Evolutionary conservation across 805 yeast genomes (phyloP), one percentile per base, ranked within the genome.

Genomic region (Starmerella khaoyaiensis): DNA sequence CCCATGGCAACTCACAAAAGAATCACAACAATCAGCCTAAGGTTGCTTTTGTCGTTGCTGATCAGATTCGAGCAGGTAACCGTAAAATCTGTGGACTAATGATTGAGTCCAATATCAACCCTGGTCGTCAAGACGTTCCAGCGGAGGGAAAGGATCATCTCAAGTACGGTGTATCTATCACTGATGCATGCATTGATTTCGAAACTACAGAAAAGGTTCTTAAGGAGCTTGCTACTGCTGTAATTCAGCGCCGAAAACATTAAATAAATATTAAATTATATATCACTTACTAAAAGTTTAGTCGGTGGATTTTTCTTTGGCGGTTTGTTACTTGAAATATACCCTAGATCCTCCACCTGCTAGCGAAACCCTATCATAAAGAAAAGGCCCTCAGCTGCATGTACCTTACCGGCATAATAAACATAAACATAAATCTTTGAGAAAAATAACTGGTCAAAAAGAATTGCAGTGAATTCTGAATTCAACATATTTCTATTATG

Each of bases 121-220:
- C 79, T 58, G 98, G 98, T 36, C 78, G 93, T 64, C 98, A 90
- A 67, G 76, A 79, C 54, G 84, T 84, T 42, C 56, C 59, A 10
- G 67, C 62, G 28, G 44, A 37, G 26, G 94, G 94, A 37, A 77
- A 78, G 55, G 68, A 67, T 37, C 72, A 67, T 17, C 71, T 87
- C 61, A 72, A 79, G 54, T 87, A 87, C 63, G 98, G 98, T 45
- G 81, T 84, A 46, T 80, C 94, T 21, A 84, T 87, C 52, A 87
- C 98, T n/a, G 98, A 87, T 61, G 94, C 95, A 22, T 87, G 98
- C 68, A 84, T 87, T 43, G 71, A 82, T 42, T 82, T 94, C 83
- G 90, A 79, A 37, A 66, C 74, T 33, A 87, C 98, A 14, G 87
- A 68, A 33, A 62, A 59, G 19, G 87, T 83, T 38, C 67, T 87